Base-by-base conservation (phyloP, 208 protist genomes). In the Trypanosoma mega region DNA sequence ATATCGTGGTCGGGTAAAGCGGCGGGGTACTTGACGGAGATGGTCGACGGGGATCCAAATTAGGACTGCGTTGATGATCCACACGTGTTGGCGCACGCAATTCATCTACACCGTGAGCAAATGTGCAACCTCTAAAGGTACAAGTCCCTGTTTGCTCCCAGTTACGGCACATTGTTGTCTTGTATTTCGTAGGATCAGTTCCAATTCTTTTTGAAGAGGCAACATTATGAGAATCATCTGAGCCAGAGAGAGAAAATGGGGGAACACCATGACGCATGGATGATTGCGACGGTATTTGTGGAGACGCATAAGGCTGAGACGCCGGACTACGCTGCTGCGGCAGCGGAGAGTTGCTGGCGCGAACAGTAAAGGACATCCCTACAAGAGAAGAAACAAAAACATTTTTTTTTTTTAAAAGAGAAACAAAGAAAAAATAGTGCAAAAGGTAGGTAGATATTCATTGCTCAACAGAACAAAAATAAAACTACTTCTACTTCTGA, bases 121-220 rank as follows among this genome's bases (percentile, higher is more conserved):
- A 92, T 46, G 79, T 90, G 70, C 84, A 94, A 23, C 84, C 80
- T 31, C 73, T 72, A 57, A 88, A 93, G 31, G 72, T 69, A 64
- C 83, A 90, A 11, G 60, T 72, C 2, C 84, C 84, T 8, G 66
- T 76, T 53, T 84, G 65, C 58, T 82, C 75, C 84, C 81, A 93
- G 68, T 93, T 93, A 23, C 85, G 76, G 60, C 85, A 93, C 46
- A 94, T 92, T 16, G 74, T 87, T 11, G 84, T 94, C 59, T 94
- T 90, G 74, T 92, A 94, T 60, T 86, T 87, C 49, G 78, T 82
- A 0, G 81, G 83, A 52, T 89, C 79, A 1, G 81, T 82, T n/a
- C 83, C 80, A 2, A 74, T 49, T 30, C 77, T 78, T 56, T 87
- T 84, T n/a, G 64, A 55, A 0, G 51, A 14, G 0, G 46, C 64